A percentile compares a stretch with the other conserved stretches of the same genome.
These are phyloP conservation scores for Carex littledalei DNA, from an alignment of 176 grass and related monocot species.

Conservation along the genomic window DNA sequence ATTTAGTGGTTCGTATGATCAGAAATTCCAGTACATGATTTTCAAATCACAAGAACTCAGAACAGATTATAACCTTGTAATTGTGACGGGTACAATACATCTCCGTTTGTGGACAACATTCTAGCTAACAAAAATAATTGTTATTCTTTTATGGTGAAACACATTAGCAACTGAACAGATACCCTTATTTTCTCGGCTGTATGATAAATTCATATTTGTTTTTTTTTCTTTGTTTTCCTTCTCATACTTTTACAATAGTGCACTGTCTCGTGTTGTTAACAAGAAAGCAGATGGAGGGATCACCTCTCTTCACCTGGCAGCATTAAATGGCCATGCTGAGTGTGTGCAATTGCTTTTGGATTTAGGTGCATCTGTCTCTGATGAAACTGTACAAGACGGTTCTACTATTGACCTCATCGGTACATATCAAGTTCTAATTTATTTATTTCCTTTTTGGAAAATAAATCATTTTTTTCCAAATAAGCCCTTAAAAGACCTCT, in stretches of 20 bases:
- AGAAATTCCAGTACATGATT: not conserved
- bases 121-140: not conserved
- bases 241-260: constrained; percentile 30
- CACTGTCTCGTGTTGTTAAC: constrained; percentile 57
- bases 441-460: not conserved
- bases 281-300: constrained; percentile 84
- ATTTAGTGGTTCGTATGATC: not conserved
- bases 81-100: not conserved
- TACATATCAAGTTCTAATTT: constrained; percentile 28
- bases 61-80: not conserved
- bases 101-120: not conserved
- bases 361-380: constrained; percentile 78
- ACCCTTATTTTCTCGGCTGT: not conserved
- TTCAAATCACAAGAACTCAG: not conserved
- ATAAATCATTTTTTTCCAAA: not conserved
- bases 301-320: constrained; percentile 81
- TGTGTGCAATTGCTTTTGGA: constrained; percentile 79
- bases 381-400: constrained; percentile 84
- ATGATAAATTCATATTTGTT: constrained; percentile 28
- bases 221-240: constrained; percentile 27
- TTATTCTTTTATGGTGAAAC: not conserved
- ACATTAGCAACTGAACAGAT: not conserved
- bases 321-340: constrained; percentile 79
- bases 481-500: not conserved
- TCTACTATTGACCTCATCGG: constrained; percentile 97